Evolutionary conservation across 208 protist species (phyloP).

Genomic region (Dictyostelium gargantuum): DNA sequence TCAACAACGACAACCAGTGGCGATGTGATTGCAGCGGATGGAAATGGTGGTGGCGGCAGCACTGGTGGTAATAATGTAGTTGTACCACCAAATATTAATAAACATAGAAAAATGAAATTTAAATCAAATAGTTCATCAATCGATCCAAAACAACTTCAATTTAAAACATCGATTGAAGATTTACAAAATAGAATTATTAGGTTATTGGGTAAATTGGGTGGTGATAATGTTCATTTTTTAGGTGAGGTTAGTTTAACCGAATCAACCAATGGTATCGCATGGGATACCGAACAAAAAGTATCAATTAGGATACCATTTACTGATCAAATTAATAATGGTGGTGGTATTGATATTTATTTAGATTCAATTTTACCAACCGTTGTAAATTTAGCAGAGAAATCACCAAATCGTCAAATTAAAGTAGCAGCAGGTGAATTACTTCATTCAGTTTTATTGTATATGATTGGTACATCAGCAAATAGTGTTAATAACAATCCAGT

Average conservation of each 20-base stretch:
- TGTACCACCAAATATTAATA: not conserved
- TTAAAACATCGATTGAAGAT: conserved; percentile 50
- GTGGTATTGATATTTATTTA: conserved; percentile 76
- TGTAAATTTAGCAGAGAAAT: conserved; percentile 82
- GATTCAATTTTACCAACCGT: conserved; percentile 85
- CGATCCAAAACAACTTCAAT: conserved; percentile 46
- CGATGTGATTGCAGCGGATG: too few species aligned
- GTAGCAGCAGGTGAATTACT: conserved; percentile 90
- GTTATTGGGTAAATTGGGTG: conserved; percentile 78
- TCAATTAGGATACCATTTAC: conserved; percentile 78
- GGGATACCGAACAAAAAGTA: conserved; percentile 74
- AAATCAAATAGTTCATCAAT: conserved; percentile 11
- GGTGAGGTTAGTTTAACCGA: conserved; percentile 10
- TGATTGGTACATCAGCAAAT: conserved; percentile 81
- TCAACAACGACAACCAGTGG: not conserved
- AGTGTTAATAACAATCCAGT: not conserved
- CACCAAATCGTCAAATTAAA: conserved; percentile 84
- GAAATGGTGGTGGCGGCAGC: not conserved
- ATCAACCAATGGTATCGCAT: conserved; percentile 63
- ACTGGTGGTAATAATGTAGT: not conserved
- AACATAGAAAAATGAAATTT: not conserved
- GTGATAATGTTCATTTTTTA: conserved; percentile 70
- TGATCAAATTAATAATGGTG: not conserved
- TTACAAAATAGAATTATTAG: conserved; percentile 80
- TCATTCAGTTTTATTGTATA: conserved; percentile 87